These are phyloP conservation scores for Plectranthus barbatus DNA, from an alignment of 257 asterid species.

Conservation along the genomic window DNA sequence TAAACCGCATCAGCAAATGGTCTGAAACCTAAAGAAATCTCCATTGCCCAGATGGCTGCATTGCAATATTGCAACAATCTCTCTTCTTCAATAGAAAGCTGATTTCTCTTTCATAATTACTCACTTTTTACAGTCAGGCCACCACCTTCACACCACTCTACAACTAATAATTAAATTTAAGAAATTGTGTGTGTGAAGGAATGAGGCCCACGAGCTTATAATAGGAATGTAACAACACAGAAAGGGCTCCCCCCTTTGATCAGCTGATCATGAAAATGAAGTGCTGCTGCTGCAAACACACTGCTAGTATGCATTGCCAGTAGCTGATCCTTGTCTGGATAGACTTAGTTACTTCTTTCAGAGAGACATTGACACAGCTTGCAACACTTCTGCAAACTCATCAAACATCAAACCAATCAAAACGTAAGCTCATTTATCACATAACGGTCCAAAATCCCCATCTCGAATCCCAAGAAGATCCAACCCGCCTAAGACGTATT, in stretches of 20 bases:
- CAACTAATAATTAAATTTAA: neutral
- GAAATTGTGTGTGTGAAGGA: constrained; percentile 8
- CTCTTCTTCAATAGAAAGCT: constrained; percentile 7
- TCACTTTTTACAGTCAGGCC: constrained; percentile 7
- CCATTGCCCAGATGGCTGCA: neutral
- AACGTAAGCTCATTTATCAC: constrained; percentile 11
- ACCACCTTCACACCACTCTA: neutral
- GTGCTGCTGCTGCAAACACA: neutral
- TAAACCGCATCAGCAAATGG: neutral
- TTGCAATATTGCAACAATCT: neutral
- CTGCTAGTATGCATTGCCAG: constrained; percentile 5
- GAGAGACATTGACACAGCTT: constrained; percentile 11
- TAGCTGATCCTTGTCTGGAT: constrained; percentile 5
- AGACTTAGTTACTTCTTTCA: constrained; percentile 18
- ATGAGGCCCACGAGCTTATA: neutral
- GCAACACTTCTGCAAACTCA: constrained; percentile 14
- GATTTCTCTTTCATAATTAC: neutral
- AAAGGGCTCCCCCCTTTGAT: constrained; percentile 7
- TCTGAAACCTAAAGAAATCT: neutral
- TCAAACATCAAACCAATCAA: constrained; percentile 14
- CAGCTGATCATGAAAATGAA: constrained; percentile 9
- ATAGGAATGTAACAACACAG: neutral
- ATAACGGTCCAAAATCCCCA: constrained; percentile 14
- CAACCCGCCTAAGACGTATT: neutral
- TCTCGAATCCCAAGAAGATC: constrained; percentile 35